Evolutionary conservation across 441 rosid species (phyloP).

Genomic region (Brassica hybrid): DNA sequence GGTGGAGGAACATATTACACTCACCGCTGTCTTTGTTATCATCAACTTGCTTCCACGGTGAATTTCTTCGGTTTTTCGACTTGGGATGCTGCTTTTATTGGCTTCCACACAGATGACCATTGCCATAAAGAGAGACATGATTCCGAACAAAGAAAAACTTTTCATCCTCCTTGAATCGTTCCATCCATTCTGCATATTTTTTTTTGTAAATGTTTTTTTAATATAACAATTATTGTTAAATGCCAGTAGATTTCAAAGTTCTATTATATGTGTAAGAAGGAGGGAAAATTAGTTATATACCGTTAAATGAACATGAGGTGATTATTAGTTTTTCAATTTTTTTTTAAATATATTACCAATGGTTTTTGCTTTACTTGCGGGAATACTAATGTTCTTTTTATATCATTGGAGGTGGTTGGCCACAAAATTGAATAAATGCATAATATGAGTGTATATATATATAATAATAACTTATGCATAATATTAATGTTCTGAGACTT

Average conservation of each 20-base stretch:
- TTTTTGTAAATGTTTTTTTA: not conserved
- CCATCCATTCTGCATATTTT: conserved; percentile 27
- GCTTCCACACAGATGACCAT: not conserved
- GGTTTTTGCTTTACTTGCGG: conserved; percentile 44
- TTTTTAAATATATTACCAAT: not conserved
- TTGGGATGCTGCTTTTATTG: not conserved
- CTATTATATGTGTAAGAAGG: conserved; percentile 28
- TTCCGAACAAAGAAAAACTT: conserved; percentile 28
- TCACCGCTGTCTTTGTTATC: conserved; percentile 42
- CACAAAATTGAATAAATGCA: not conserved
- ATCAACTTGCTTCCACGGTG: conserved; percentile 26
- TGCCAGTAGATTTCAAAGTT: conserved; percentile 9
- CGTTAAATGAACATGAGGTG: conserved; percentile 38
- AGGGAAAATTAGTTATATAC: conserved; percentile 33
- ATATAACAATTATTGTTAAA: conserved; percentile 1
- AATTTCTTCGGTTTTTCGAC: conserved; percentile 15
- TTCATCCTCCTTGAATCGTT: conserved; percentile 27
- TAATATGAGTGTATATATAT: too few relatives aligned
- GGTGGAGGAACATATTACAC: conserved; percentile 67
- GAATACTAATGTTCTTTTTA: conserved; percentile 10
- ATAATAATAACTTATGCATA: too few relatives aligned
- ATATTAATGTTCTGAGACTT: too few relatives aligned
- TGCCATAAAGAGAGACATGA: conserved; percentile 18
- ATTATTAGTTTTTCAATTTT: conserved; percentile 8
- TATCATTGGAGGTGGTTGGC: conserved; percentile 25